These are phyloP conservation scores for Pythium aristosporum DNA, from an alignment of 352 stramenopile genomes.

Conservation along the genomic window DNA sequence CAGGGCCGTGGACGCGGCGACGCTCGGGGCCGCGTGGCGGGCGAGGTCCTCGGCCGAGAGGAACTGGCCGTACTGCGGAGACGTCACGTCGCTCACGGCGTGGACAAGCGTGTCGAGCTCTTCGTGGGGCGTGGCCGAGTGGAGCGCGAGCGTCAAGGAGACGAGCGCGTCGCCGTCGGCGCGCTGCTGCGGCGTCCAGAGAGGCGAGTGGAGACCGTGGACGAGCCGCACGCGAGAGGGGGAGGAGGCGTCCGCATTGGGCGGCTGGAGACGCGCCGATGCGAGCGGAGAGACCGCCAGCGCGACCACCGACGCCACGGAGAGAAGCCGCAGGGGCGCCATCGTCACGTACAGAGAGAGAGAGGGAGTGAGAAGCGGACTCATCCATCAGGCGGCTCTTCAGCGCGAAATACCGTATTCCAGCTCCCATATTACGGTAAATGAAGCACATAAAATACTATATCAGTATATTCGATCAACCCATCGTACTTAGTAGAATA, in stretches of 20 bases:
- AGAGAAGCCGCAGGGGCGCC: not conserved
- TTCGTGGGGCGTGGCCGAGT: slow-evolving; percentile 27
- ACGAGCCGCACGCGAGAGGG: slow-evolving; percentile 13
- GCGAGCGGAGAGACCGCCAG: not conserved
- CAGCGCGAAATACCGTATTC: not conserved
- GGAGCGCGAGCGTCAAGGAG: slow-evolving; percentile 42
- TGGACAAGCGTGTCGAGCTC: slow-evolving; percentile 42
- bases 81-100: slow-evolving; percentile 46
- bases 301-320: not conserved
- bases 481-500: slow-evolving; percentile 10
- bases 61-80: slow-evolving; percentile 52
- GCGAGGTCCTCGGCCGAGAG: slow-evolving; percentile 32
- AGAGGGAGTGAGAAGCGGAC: not conserved
- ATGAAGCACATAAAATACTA: not conserved
- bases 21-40: slow-evolving; percentile 39
- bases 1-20: slow-evolving; percentile 23
- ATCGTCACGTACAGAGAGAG: not conserved
- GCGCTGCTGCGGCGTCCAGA: slow-evolving; percentile 25
- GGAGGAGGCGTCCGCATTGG: not conserved
- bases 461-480: not conserved
- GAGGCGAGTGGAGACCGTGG: slow-evolving; percentile 10
- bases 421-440: not conserved
- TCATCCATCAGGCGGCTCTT: not conserved
- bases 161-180: slow-evolving; percentile 27
- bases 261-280: slow-evolving; percentile 7